Evolutionary conservation across 1,284 basidiomycete genomes (phyloP), one percentile per base, ranked within the genome.

Genomic region (Trichosporon sp.): DNA sequence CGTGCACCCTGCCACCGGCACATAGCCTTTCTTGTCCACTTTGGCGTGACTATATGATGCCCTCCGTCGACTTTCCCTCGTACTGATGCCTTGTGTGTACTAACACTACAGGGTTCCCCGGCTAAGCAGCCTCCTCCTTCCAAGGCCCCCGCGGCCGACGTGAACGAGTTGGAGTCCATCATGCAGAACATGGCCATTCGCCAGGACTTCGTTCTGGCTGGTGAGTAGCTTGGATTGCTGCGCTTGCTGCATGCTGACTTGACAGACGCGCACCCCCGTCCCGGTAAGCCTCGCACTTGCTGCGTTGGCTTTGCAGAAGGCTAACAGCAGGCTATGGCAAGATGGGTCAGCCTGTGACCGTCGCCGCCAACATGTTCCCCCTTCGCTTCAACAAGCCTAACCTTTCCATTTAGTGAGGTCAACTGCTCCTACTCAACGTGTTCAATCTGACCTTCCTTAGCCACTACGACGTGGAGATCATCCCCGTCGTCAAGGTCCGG

Each of bases 361-460:
- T 82, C 63, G 56, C 74, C 8, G 80, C 81, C 23, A 83, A 82
- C 72, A 81, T 82, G 80, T 83, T 73, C 71, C 68, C 73, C 47
- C 71, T 76, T 13, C 70, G 76, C 21, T 79, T 79, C 73, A n/a
- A 31, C 42, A 77, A 78, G 67, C 70, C 71, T 8, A 64, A 71
- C 25, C 78, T 76, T 9, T 74, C 72, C 15, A 71, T 80, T 68
- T 65, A 75, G 77, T 78, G 67, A 42, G 75, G 70, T 42, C 12
- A 38, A 15, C 18, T 29, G 13, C 21, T 9, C n/a, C 21, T 29
- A 27, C 34, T 6, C 32, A 1, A 13, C 2, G 7, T 5, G 2
- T 23, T 13, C 12, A 12, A 62, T n/a, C 27, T 68, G 15, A 42
- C 29, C 27, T n/a, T 8, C 44, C 27, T 3, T 53, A 78, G 78